phyloP scores from a whole-genome alignment of 1,284 basidiomycete species.

The Microbotryum lychnidis-dioicae region DNA sequence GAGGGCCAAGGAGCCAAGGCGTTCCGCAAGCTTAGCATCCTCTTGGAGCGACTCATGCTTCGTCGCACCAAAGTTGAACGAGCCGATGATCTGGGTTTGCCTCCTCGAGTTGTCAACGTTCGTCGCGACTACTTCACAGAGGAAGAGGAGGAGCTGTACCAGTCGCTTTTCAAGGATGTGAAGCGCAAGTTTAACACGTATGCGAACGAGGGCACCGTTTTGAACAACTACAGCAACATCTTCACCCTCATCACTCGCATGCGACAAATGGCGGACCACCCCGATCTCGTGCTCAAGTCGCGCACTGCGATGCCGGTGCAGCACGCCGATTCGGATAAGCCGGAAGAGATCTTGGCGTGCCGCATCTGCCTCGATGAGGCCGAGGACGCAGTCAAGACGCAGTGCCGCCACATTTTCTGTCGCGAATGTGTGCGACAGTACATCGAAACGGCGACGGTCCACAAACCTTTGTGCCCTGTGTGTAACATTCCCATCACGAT shows the following conservation, averaged over 20 bases:
- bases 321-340: constrained; percentile 55
- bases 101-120: constrained; percentile 83
- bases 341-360: constrained; percentile 55
- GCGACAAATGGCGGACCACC: constrained; percentile 68
- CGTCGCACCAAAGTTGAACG: constrained; percentile 67
- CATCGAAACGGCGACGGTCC: constrained; percentile 61
- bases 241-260: constrained; percentile 61
- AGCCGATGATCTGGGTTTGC: constrained; percentile 95
- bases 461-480: constrained; percentile 80
- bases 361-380: constrained; percentile 94
- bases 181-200: constrained; percentile 88
- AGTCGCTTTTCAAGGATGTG: constrained; percentile 83
- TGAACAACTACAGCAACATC: constrained; percentile 77
- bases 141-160: constrained; percentile 82
- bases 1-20: constrained; percentile 65
- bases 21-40: constrained; percentile 80
- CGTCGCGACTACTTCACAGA: constrained; percentile 89
- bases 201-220: constrained; percentile 76
- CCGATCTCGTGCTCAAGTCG: constrained; percentile 78
- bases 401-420: constrained; percentile 74
- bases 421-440: constrained; percentile 95
- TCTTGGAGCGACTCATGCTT: constrained; percentile 94
- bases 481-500: constrained; percentile 86
- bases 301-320: constrained; percentile 38
- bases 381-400: constrained; percentile 85